Evolutionary conservation across 2,329 filamentous ascomycete genomes (phyloP).

Genomic region (Tolypocladium album): DNA sequence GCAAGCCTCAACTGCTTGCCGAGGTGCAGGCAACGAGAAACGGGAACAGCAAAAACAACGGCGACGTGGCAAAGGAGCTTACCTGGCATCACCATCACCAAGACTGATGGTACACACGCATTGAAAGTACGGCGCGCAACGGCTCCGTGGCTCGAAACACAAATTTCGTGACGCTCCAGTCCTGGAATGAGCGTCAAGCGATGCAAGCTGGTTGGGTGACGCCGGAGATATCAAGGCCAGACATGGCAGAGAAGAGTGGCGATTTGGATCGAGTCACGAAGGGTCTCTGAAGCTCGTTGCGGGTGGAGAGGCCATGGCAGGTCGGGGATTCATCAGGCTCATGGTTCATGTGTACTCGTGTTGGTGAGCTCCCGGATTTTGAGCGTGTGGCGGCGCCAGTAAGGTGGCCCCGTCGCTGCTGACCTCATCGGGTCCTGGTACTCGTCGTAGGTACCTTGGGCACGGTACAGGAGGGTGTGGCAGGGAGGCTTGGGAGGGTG

Average conservation of each 20-base stretch:
- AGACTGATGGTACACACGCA: background rate
- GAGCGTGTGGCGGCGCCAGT: too few relatives aligned
- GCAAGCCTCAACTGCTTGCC: conserved; percentile 9
- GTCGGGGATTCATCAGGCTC: background rate
- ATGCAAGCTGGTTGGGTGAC: background rate
- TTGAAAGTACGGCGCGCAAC: background rate
- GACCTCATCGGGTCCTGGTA: background rate
- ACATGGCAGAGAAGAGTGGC: background rate
- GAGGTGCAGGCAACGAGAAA: background rate
- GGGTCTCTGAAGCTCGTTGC: background rate
- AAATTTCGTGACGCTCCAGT: background rate
- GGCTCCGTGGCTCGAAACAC: background rate
- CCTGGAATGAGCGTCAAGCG: background rate
- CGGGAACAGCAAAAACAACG: background rate
- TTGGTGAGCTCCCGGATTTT: too few relatives aligned
- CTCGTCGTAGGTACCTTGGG: too few relatives aligned
- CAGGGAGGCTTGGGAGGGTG: background rate
- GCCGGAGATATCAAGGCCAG: background rate
- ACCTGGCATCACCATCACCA: background rate
- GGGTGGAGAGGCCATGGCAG: background rate
- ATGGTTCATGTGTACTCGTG: background rate
- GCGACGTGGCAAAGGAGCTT: background rate
- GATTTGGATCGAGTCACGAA: too few relatives aligned
- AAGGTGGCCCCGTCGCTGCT: background rate
- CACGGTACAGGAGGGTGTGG: background rate